These are phyloP conservation scores for Vicia faba DNA, from an alignment of 306 rosid genomes.

Conservation along the genomic window DNA sequence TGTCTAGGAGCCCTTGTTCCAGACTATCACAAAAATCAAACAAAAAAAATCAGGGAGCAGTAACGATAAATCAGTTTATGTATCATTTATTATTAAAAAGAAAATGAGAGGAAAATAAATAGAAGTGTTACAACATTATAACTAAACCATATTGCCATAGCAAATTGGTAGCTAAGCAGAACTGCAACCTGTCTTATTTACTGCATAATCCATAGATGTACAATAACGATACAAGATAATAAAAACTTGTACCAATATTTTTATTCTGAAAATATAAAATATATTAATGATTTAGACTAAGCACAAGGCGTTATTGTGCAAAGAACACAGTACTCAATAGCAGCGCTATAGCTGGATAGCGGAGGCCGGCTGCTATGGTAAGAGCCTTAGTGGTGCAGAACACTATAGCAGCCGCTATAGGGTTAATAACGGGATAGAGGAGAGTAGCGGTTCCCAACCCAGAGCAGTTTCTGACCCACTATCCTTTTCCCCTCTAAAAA, in stretches of 20 bases:
- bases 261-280: too few relatives aligned
- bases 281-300: too few relatives aligned
- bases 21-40: slow-evolving; percentile 53
- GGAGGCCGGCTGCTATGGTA: too few relatives aligned
- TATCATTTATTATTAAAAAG: slow-evolving; percentile 4
- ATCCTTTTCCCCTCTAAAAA: too few relatives aligned
- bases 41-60: slow-evolving; percentile 8
- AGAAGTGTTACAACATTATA: slow-evolving; percentile 14
- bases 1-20: slow-evolving; percentile 82
- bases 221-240: slow-evolving; percentile 11
- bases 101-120: slow-evolving; percentile 5
- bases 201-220: slow-evolving; percentile 3
- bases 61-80: slow-evolving; percentile 23
- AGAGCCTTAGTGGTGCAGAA: too few relatives aligned
- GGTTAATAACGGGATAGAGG: too few relatives aligned
- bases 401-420: too few relatives aligned
- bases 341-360: too few relatives aligned
- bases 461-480: too few relatives aligned
- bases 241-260: slow-evolving; percentile 6
- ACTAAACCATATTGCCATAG: slow-evolving; percentile 24
- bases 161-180: slow-evolving; percentile 9
- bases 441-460: too few relatives aligned
- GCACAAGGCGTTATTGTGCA: too few relatives aligned
- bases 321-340: too few relatives aligned
- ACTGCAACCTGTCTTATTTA: neutral